phyloP scores from a whole-genome alignment of 148 eudicot genomes.

The Bassia scoparia region DNA sequence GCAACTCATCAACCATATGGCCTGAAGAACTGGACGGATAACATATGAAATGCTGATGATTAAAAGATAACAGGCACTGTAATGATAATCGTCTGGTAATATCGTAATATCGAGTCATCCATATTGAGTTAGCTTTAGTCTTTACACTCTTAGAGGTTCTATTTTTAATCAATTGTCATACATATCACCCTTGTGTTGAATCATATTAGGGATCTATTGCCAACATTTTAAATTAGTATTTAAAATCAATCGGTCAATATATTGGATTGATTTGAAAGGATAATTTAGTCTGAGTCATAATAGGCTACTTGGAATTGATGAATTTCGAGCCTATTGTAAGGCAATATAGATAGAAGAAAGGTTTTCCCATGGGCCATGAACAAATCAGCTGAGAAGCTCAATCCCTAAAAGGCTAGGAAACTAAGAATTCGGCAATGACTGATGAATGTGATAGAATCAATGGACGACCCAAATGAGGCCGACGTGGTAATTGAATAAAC shows the following conservation, averaged over 20 bases:
- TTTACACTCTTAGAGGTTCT: too few species aligned
- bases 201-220: too few species aligned
- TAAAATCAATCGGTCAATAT: too few species aligned
- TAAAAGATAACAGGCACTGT: background rate
- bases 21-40: too few species aligned
- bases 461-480: background rate
- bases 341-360: too few species aligned
- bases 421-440: background rate
- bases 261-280: background rate
- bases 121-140: background rate
- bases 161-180: too few species aligned
- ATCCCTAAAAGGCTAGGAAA: background rate
- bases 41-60: background rate
- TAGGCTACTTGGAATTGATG: too few species aligned
- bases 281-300: background rate
- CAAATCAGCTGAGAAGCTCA: background rate
- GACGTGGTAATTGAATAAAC: background rate
- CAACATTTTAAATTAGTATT: too few species aligned
- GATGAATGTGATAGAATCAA: background rate
- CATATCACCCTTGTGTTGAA: too few species aligned
- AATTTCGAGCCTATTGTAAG: too few species aligned
- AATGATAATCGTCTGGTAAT: background rate
- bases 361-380: too few species aligned
- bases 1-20: too few species aligned
- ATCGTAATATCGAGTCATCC: background rate